Conservation (phyloP, 176 grass and related monocot species). For the Paspalum vaginatum region DNA sequence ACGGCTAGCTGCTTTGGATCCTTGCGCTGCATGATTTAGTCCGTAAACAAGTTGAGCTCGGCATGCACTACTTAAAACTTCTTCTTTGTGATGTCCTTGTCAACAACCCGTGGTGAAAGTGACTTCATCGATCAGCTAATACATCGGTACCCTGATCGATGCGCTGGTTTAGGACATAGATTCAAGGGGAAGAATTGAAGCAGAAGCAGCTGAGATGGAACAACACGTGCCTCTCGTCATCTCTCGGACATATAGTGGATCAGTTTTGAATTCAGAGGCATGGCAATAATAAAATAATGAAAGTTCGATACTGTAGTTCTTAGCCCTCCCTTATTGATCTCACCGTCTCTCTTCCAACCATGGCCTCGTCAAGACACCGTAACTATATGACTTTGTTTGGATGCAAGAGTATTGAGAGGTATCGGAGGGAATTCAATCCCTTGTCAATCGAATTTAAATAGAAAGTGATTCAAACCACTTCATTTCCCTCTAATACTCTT, state of each 20-base stretch:
- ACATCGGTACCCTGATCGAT: too few relatives aligned
- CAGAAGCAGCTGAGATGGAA: not conserved
- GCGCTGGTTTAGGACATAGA: not conserved
- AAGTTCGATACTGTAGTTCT: too few relatives aligned
- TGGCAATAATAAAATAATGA: not conserved
- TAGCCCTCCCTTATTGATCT: too few relatives aligned
- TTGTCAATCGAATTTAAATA: too few relatives aligned
- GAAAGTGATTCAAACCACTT: too few relatives aligned
- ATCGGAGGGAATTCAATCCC: too few relatives aligned
- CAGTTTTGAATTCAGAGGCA: conserved; percentile 9
- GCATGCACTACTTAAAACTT: not conserved
- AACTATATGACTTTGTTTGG: too few relatives aligned
- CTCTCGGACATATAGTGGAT: too few relatives aligned
- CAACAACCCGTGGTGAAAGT: not conserved
- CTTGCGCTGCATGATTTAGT: not conserved
- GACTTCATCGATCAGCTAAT: not conserved
- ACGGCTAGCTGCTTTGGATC: not conserved
- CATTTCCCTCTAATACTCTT: too few relatives aligned
- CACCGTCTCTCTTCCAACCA: not conserved
- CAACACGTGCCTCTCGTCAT: too few relatives aligned
- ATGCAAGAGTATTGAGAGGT: too few relatives aligned
- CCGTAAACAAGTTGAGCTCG: not conserved
- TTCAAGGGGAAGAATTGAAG: not conserved
- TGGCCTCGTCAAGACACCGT: too few relatives aligned
- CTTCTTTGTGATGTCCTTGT: not conserved